Percentiles rank a stretch among this genome's conserved stretches.
These are phyloP conservation scores for Aurifilum marmelostoma DNA, from an alignment of 2,329 filamentous ascomycete genomes.

Conservation along the genomic window DNA sequence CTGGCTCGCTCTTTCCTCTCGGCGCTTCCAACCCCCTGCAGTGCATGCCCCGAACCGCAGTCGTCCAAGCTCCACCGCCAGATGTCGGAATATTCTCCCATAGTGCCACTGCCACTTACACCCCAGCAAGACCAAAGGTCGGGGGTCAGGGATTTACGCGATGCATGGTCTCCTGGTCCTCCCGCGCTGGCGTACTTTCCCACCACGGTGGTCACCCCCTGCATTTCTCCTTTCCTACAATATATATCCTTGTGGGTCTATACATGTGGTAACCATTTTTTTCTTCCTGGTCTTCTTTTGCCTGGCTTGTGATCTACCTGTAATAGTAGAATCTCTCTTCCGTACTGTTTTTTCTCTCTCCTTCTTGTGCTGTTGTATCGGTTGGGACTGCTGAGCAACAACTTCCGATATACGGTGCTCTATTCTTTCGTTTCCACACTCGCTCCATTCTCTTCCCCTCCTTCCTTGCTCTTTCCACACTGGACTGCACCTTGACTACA, in stretches of 20 bases:
- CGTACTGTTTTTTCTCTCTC: constrained; percentile 12
- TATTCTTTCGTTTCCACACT: constrained; percentile 25
- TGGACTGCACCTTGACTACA: constrained; percentile 13
- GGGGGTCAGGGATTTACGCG: constrained; percentile 20
- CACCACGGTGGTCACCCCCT: constrained; percentile 16
- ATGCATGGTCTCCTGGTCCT: constrained; percentile 11
- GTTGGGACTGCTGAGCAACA: constrained; percentile 24
- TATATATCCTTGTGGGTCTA: constrained; percentile 25
- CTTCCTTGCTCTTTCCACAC: constrained; percentile 11
- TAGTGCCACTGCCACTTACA: neutral
- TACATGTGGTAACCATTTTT: constrained; percentile 8
- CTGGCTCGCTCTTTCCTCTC: neutral
- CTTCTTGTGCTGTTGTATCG: constrained; percentile 17
- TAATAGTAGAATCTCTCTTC: neutral
- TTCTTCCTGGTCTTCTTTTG: neutral
- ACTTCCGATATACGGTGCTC: constrained; percentile 10
- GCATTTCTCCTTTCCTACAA: constrained; percentile 25
- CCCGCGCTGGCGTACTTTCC: constrained; percentile 17
- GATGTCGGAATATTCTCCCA: constrained; percentile 18
- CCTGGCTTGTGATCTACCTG: neutral
- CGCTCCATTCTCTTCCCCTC: constrained; percentile 17
- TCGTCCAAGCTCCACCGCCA: constrained; percentile 11
- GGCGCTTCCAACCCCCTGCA: constrained; percentile 4
- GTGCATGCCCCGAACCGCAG: constrained; percentile 5
- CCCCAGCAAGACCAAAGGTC: constrained; percentile 4